A percentile compares a stretch with the other conserved stretches of the same genome.
phyloP scores from a whole-genome alignment of 164 flowering plant genomes.

The Echeveria elegans region DNA sequence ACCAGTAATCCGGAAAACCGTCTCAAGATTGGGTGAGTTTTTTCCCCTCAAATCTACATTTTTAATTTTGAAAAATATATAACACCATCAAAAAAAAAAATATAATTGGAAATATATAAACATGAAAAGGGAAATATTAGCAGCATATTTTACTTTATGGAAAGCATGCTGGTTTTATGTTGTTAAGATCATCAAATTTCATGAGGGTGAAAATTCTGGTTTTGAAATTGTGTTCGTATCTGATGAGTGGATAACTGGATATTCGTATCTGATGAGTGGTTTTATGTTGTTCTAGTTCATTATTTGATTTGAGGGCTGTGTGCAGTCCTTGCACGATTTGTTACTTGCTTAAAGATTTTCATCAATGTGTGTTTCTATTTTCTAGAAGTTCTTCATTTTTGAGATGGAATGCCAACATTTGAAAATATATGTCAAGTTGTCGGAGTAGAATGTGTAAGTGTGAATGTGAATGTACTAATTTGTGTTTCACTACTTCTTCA shows the following conservation, averaged over 20 bases:
- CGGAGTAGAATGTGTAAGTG: background rate
- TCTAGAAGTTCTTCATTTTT: background rate
- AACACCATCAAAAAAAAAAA: too few relatives aligned
- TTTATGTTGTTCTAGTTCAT: background rate
- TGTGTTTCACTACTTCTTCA: too few relatives aligned
- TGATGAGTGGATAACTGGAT: too few relatives aligned
- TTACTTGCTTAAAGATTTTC: too few relatives aligned
- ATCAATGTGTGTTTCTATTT: background rate
- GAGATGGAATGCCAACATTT: background rate
- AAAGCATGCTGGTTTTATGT: background rate
- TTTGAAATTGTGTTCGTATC: background rate
- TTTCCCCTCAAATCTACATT: too few relatives aligned
- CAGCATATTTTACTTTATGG: background rate
- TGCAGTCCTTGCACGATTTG: background rate
- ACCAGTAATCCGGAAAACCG: slow-evolving; percentile 75
- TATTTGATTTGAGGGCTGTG: background rate
- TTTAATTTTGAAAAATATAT: too few relatives aligned
- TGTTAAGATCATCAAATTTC: background rate
- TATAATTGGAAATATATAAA: too few relatives aligned
- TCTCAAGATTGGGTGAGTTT: slow-evolving; percentile 32
- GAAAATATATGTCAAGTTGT: background rate
- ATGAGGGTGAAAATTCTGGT: background rate
- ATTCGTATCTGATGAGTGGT: background rate
- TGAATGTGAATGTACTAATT: too few relatives aligned
- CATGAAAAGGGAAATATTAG: too few relatives aligned